A percentile compares a stretch with the other conserved stretches of the same genome.
Conservation (phyloP, 129 eudicot species). For the Rutidosis leptorrhynchoides region DNA sequence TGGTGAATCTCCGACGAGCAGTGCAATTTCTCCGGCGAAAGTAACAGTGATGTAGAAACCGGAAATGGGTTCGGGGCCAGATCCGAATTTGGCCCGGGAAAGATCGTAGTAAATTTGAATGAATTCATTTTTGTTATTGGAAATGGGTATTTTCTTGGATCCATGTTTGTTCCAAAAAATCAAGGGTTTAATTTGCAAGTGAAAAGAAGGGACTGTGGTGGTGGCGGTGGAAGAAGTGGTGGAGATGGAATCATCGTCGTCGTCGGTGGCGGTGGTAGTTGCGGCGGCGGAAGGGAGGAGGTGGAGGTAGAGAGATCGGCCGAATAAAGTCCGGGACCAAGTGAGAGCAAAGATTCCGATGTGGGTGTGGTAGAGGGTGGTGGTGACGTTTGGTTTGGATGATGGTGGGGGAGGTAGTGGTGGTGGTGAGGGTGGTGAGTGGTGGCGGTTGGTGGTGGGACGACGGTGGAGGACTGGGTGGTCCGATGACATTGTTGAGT, state of each 20-base stretch:
- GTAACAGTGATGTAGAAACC: constrained; percentile 62
- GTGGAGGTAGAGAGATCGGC: constrained; percentile 58
- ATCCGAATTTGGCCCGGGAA: constrained; percentile 54
- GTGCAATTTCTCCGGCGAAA: constrained; percentile 36
- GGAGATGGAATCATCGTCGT: constrained; percentile 21
- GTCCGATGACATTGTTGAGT: constrained; percentile 26
- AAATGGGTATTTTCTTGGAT: constrained; percentile 40
- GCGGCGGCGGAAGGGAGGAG: constrained; percentile 41
- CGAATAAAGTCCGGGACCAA: constrained; percentile 56
- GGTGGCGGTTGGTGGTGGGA: constrained; percentile 29
- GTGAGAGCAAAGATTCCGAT: constrained; percentile 66
- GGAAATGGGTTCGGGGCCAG: constrained; percentile 65
- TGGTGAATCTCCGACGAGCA: constrained; percentile 51
- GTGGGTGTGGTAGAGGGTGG: constrained; percentile 65
- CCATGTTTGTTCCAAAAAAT: constrained; percentile 59
- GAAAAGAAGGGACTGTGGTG: constrained; percentile 40
- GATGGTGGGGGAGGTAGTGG: constrained; percentile 36
- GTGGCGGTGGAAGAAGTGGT: constrained; percentile 16
- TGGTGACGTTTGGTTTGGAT: constrained; percentile 51
- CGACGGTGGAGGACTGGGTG: constrained; percentile 35
- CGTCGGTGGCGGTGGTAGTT: constrained; percentile 20
- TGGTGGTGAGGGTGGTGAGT: constrained; percentile 20
- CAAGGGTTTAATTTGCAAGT: constrained; percentile 57
- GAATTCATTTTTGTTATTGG: neutral
- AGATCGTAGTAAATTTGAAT: constrained; percentile 49